Conservation (phyloP, 306 rosid genomes). For the Trichosanthes cucumerina region DNA sequence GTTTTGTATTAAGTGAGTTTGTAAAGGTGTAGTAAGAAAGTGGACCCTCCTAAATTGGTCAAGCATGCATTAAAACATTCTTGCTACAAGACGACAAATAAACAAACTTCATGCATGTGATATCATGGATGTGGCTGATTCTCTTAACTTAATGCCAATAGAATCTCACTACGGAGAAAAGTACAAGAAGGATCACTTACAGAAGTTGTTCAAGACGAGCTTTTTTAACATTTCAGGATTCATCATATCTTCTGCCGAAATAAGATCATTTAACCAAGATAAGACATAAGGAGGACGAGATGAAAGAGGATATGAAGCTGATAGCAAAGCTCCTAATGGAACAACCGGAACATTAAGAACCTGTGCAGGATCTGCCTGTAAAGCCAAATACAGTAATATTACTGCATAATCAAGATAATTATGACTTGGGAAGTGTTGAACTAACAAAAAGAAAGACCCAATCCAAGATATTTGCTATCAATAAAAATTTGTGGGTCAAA, state of each 20-base stretch:
- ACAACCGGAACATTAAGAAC: constrained; percentile 88
- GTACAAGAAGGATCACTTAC: constrained; percentile 31
- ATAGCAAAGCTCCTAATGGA: constrained; percentile 74
- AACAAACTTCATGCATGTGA: background rate
- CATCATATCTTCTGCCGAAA: constrained; percentile 96
- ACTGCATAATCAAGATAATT: constrained; percentile 17
- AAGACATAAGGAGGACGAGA: constrained; percentile 63
- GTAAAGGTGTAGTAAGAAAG: background rate
- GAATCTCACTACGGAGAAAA: background rate
- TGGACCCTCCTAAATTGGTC: background rate
- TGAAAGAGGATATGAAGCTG: constrained; percentile 92
- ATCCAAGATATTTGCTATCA: background rate
- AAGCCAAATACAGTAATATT: constrained; percentile 24
- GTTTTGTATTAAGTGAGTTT: background rate
- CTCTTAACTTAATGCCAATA: background rate
- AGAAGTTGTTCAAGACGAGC: constrained; percentile 87
- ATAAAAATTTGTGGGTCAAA: background rate
- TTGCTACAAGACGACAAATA: background rate
- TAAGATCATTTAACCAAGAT: constrained; percentile 73
- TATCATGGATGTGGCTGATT: background rate
- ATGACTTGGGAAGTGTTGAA: background rate
- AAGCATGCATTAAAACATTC: background rate
- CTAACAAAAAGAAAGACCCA: background rate
- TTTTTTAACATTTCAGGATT: constrained; percentile 71
- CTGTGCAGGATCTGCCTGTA: constrained; percentile 99